phyloP scores from a whole-genome alignment of 345 rosid species.

The Cardiospermum halicacabum region DNA sequence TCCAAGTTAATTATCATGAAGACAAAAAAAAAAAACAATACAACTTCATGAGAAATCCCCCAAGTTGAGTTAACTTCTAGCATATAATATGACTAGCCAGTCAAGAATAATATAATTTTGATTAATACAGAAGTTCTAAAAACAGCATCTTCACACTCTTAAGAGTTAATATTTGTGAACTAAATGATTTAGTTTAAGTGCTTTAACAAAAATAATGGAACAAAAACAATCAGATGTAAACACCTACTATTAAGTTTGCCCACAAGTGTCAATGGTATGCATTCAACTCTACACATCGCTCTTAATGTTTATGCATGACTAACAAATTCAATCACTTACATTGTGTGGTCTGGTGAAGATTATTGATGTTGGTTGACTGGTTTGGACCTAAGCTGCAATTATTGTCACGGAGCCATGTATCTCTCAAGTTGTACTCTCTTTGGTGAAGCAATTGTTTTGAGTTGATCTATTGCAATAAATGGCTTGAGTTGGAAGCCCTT shows the following conservation, averaged over 20 bases:
- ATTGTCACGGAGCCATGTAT: constrained; percentile 22
- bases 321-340: constrained; percentile 24
- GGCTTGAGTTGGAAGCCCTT: too few species aligned
- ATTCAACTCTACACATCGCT: background rate
- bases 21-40: too few species aligned
- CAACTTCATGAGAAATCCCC: too few species aligned
- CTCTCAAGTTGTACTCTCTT: constrained; percentile 13
- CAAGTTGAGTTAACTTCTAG: too few species aligned
- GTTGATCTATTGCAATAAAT: too few species aligned
- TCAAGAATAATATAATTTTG: too few species aligned
- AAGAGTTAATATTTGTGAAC: background rate
- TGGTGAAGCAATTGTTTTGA: too few species aligned
- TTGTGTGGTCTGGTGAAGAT: constrained; percentile 19
- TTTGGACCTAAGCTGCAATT: constrained; percentile 31
- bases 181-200: background rate
- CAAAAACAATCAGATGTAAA: background rate
- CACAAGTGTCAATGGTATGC: background rate
- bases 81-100: too few species aligned
- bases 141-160: too few species aligned
- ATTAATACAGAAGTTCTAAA: too few species aligned
- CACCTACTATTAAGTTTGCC: background rate
- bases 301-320: background rate
- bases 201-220: background rate
- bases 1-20: too few species aligned
- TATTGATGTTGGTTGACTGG: constrained; percentile 17